Evolutionary conservation across 768 basidiomycete genomes (phyloP), one percentile per base, ranked within the genome.

Genomic region (Leccinellum albellum): DNA sequence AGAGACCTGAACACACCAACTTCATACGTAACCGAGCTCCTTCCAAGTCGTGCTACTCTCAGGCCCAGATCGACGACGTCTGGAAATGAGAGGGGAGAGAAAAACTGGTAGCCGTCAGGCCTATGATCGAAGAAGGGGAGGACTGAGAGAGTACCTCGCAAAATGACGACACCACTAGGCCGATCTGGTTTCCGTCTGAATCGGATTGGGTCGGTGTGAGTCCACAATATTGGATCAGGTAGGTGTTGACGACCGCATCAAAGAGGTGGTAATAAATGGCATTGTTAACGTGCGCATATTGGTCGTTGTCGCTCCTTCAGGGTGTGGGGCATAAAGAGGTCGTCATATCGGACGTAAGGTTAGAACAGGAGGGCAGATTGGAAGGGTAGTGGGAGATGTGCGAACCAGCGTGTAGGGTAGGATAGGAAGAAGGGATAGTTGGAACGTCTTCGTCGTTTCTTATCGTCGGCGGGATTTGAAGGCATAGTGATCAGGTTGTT

Each of bases 271-370:
- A 88, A 71, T 91, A 93, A 15, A 90, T 74, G 0, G 87, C 79
- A 70, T 92, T 93, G 73, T 92, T 91, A 65, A 91, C 75, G 59
- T 92, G 90, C 13, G 82, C 79, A 66, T 92, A 92, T 63, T 91
- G 89, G 75, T 92, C 90, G 64, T 91, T 92, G 77, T 92, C 90
- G 63, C 81, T 88, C 90, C 90, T 92, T 60, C n/a, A 26, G 6
- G 28, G 21, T 50, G 6, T 28, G 10, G 21, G 26, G 48, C 1
- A 12, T 13, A 13, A 32, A 24, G 10, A 42, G 26, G 37, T 17
- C 2, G 23, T 21, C 51, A 54, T n/a, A 9, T 46, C 17, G 29
- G n/a, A 42, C 6, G 32, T 12, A 20, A 40, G 15, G 56, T 66
- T 42, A 66, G 64, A 56, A 23, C 14, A 28, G 3, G n/a, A 40